Conservation (phyloP, 2,329 filamentous ascomycete species). For the Plenodomus lindquistii region DNA sequence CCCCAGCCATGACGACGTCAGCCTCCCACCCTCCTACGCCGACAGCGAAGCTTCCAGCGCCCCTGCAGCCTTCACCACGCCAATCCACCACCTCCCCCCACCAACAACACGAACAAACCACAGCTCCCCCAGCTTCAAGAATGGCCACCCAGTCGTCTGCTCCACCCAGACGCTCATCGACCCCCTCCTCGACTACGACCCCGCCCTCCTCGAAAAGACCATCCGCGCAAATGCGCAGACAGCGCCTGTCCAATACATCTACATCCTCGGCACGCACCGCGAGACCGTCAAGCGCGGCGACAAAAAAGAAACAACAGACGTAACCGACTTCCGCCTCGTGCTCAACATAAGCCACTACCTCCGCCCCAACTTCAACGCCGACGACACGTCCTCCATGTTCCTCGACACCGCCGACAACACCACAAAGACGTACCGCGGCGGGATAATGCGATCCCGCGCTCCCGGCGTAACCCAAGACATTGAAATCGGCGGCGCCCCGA, state of each 20-base stretch:
- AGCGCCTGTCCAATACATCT: constrained; percentile 40
- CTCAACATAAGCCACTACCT: constrained; percentile 40
- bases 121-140: constrained; percentile 22
- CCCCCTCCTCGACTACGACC: constrained; percentile 37
- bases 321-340: constrained; percentile 45
- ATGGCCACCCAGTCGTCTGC: constrained; percentile 32
- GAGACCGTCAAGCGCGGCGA: constrained; percentile 41
- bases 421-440: constrained; percentile 68
- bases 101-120: constrained; percentile 34
- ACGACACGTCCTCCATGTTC: constrained; percentile 28
- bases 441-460: constrained; percentile 58
- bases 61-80: constrained; percentile 6
- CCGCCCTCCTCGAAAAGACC: constrained; percentile 33
- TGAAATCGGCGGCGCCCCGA: constrained; percentile 48
- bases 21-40: constrained; percentile 41
- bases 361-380: constrained; percentile 17
- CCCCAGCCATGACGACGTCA: constrained; percentile 27
- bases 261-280: constrained; percentile 44
- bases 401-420: constrained; percentile 57
- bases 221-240: constrained; percentile 30
- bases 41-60: constrained; percentile 34
- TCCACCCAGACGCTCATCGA: constrained; percentile 35
- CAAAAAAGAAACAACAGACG: constrained; percentile 40
- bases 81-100: constrained; percentile 33
- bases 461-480: constrained; percentile 52